A percentile compares a stretch with the other conserved stretches of the same genome.
phyloP scores from a whole-genome alignment of 768 basidiomycete genomes.

The Boletus vinaceobasis region DNA sequence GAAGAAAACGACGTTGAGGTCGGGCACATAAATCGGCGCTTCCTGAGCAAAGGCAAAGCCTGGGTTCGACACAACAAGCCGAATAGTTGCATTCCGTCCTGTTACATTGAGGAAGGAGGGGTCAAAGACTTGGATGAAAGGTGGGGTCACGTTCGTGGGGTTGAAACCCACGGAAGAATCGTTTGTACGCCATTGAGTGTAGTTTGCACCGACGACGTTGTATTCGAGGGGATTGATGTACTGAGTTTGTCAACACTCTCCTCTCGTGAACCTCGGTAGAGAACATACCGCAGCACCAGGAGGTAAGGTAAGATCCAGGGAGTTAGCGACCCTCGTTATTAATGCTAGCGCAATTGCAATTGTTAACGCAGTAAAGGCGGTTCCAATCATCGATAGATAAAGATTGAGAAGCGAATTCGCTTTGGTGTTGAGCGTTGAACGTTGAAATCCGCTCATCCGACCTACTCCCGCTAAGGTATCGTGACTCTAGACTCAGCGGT shows the following conservation, averaged over 20 bases:
- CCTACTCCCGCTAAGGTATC: background rate
- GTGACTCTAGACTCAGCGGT: background rate
- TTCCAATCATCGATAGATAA: background rate
- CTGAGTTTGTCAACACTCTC: conserved; percentile 27
- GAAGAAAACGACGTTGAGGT: conserved; percentile 69
- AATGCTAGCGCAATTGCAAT: conserved; percentile 1
- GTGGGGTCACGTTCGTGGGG: conserved; percentile 55
- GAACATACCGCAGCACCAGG: conserved; percentile 24
- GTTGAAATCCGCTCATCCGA: background rate
- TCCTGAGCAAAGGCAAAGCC: conserved; percentile 77
- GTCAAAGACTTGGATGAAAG: conserved; percentile 60
- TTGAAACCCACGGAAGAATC: conserved; percentile 49
- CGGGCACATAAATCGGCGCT: conserved; percentile 64
- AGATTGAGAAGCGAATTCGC: background rate
- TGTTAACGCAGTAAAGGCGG: conserved; percentile 2
- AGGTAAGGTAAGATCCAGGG: conserved; percentile 9
- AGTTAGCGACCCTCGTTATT: background rate
- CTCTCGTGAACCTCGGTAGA: background rate
- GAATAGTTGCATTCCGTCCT: conserved; percentile 55
- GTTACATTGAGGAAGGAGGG: conserved; percentile 55
- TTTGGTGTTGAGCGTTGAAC: conserved; percentile 1
- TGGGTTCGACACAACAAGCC: conserved; percentile 57
- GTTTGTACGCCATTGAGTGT: conserved; percentile 35
- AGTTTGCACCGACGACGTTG: conserved; percentile 49
- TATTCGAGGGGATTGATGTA: conserved; percentile 49